These are phyloP conservation scores for Tulasnella sp. DNA, from an alignment of 768 basidiomycete genomes.

Conservation along the genomic window DNA sequence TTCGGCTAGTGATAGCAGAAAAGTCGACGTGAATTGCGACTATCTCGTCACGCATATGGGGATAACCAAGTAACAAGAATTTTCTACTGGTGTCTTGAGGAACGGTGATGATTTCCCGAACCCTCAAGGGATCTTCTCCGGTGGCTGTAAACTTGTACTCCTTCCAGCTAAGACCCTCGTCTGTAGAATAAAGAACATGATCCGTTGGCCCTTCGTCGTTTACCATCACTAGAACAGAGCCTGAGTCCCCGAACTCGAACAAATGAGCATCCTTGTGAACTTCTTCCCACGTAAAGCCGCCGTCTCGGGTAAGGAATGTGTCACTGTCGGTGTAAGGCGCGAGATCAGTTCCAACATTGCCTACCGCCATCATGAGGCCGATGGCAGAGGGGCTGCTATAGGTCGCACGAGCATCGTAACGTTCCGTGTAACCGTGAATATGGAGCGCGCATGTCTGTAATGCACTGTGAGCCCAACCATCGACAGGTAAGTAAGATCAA, in stretches of 20 bases:
- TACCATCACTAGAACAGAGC: constrained; percentile 86
- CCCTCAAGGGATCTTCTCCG: constrained; percentile 60
- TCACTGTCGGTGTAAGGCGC: constrained; percentile 81
- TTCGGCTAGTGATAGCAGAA: constrained; percentile 61
- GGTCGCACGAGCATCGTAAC: constrained; percentile 83
- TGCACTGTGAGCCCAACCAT: neutral
- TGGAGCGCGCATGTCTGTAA: constrained; percentile 77
- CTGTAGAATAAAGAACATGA: constrained; percentile 80
- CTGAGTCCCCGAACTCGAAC: constrained; percentile 98
- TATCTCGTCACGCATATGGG: constrained; percentile 45
- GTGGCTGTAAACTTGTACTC: constrained; percentile 66
- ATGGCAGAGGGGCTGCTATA: constrained; percentile 90
- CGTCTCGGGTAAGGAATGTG: constrained; percentile 94
- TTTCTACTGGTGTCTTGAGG: constrained; percentile 85
- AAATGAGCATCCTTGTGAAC: constrained; percentile 97
- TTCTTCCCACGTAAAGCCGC: constrained; percentile 97
- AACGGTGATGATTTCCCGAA: constrained; percentile 78
- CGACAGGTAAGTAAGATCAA: neutral
- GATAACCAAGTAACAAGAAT: constrained; percentile 79
- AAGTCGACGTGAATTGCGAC: constrained; percentile 90
- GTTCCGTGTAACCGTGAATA: constrained; percentile 94
- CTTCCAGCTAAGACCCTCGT: constrained; percentile 84
- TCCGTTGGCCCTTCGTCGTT: constrained; percentile 95
- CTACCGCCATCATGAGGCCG: constrained; percentile 92
- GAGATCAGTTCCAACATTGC: constrained; percentile 85